Conservation (phyloP, 2,329 filamentous ascomycete genomes). For the Triangularia verruculosa region DNA sequence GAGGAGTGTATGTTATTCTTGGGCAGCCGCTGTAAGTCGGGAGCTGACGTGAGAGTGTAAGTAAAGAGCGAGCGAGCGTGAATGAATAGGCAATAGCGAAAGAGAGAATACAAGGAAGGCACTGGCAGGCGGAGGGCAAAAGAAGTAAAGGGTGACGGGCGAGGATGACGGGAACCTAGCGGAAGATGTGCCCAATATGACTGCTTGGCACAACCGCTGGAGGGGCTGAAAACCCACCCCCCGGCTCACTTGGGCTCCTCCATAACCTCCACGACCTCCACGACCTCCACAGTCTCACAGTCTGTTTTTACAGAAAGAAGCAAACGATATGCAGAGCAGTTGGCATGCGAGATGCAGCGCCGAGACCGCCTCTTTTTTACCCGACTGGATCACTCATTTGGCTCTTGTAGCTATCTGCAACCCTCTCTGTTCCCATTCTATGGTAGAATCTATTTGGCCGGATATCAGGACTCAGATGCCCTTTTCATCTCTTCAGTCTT, state of each 20-base stretch:
- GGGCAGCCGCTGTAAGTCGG: not conserved
- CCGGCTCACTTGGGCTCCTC: not conserved
- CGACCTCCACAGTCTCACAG: too few relatives aligned
- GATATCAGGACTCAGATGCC: not conserved
- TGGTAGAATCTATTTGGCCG: not conserved
- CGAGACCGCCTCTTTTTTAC: constrained; percentile 16
- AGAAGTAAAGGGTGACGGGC: constrained; percentile 11
- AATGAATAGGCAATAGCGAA: constrained; percentile 10
- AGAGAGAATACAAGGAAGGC: not conserved
- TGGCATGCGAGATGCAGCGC: not conserved
- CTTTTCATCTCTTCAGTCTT: not conserved
- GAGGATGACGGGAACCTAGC: constrained; percentile 17
- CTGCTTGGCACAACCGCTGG: constrained; percentile 12
- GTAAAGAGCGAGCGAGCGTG: not conserved
- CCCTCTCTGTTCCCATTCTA: not conserved
- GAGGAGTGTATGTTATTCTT: not conserved
- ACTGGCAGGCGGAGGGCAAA: not conserved
- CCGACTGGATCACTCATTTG: constrained; percentile 17
- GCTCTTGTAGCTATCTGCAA: not conserved
- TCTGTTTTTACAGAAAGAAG: too few relatives aligned
- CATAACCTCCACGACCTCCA: not conserved
- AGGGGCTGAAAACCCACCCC: constrained; percentile 5
- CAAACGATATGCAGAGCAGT: too few relatives aligned
- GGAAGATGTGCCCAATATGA: constrained; percentile 23
- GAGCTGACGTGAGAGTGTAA: not conserved